Percentiles rank a stretch among this genome's conserved stretches.
phyloP scores from a whole-genome alignment of 2,329 filamentous ascomycete genomes.

The Hortaea werneckii region DNA sequence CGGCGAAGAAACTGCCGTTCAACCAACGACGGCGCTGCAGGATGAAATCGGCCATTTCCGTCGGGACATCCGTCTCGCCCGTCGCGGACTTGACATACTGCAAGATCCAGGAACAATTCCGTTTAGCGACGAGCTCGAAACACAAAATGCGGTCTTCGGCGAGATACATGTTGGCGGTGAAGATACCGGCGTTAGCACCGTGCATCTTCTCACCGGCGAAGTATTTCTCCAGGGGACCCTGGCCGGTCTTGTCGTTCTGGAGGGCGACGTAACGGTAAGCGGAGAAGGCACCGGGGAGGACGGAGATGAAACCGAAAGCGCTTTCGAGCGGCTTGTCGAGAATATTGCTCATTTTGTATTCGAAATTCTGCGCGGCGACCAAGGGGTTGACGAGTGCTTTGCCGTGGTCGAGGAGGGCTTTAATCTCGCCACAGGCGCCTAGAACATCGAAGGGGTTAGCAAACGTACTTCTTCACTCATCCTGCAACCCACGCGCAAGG shows the following conservation, averaged over 20 bases:
- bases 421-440: constrained; percentile 92
- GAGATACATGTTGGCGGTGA: constrained; percentile 98
- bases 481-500: too few relatives aligned
- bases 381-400: constrained; percentile 87
- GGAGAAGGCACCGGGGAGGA: constrained; percentile 95
- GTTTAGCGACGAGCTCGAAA: constrained; percentile 94
- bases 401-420: constrained; percentile 85
- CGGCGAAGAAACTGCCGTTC: constrained; percentile 96
- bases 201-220: constrained; percentile 96
- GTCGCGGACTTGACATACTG: constrained; percentile 97
- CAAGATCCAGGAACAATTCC: constrained; percentile 93
- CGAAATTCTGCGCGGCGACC: constrained; percentile 94
- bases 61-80: constrained; percentile 94
- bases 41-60: constrained; percentile 87
- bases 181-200: constrained; percentile 83
- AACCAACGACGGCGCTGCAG: constrained; percentile 93
- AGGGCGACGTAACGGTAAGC: constrained; percentile 90
- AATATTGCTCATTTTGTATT: constrained; percentile 99
- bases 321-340: constrained; percentile 96
- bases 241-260: constrained; percentile 91
- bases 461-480: too few relatives aligned
- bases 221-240: constrained; percentile 91
- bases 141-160: constrained; percentile 98
- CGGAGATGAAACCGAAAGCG: constrained; percentile 93
- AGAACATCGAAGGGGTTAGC: too few relatives aligned